Evolutionary conservation across 2,329 filamentous ascomycete genomes (phyloP).

Genomic region (Pyricularia grisea): DNA sequence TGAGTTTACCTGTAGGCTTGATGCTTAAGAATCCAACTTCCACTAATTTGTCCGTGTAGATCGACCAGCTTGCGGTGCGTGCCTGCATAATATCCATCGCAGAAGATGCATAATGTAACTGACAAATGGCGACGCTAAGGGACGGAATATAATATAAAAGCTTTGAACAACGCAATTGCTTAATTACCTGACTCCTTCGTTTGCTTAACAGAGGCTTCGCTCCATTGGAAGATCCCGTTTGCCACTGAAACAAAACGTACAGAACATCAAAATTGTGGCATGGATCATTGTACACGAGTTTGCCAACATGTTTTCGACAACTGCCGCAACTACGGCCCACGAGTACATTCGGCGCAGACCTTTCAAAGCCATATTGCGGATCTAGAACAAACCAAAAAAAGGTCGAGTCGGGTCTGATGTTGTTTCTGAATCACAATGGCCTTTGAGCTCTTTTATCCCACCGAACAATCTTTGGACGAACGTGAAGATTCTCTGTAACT

Average conservation of each 20-base stretch:
- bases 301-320: not conserved
- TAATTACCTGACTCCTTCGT: not conserved
- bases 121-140: not conserved
- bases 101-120: not conserved
- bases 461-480: constrained; percentile 7
- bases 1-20: no score
- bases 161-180: not conserved
- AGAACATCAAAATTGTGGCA: not conserved
- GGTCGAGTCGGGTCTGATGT: not conserved
- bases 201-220: not conserved
- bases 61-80: not conserved
- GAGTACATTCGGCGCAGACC: not conserved
- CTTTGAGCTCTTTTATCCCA: constrained; percentile 4
- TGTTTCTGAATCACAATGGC: not conserved
- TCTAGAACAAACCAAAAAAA: not conserved
- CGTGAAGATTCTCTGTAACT: not conserved
- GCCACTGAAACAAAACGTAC: not conserved
- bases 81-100: not conserved
- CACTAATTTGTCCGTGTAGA: not conserved
- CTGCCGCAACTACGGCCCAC: not conserved
- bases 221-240: not conserved
- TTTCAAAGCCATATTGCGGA: not conserved
- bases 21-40: not conserved
- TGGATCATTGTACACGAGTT: not conserved
- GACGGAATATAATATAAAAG: not conserved